Percentiles rank a stretch among this genome's conserved stretches.
These are phyloP conservation scores for Lindgomyces ingoldianus DNA, from an alignment of 495 filamentous ascomycete species.

Conservation along the genomic window DNA sequence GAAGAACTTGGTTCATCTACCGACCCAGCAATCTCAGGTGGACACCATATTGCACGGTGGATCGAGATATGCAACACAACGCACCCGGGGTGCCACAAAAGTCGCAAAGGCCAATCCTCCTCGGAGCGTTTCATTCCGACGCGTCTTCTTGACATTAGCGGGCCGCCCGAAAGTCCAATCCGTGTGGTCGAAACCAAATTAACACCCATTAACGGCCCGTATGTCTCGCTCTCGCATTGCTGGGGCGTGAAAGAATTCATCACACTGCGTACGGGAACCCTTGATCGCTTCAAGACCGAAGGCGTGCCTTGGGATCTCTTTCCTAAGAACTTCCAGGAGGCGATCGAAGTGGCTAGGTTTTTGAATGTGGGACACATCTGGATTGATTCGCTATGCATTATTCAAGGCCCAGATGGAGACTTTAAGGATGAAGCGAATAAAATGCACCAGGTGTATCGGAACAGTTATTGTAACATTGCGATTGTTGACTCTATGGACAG, in stretches of 20 bases:
- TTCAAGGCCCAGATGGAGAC: not conserved
- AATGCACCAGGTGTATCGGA: conserved; percentile 14
- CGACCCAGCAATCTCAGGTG: conserved; percentile 4
- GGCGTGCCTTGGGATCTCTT: conserved; percentile 6
- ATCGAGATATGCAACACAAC: conserved; percentile 6
- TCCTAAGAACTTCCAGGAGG: conserved; percentile 21
- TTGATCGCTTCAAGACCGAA: conserved; percentile 5
- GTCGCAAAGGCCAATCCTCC: not conserved
- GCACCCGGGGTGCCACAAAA: conserved; percentile 8
- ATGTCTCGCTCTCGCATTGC: conserved; percentile 15
- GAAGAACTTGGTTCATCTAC: conserved; percentile 4
- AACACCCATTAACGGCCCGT: conserved; percentile 1
- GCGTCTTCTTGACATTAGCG: conserved; percentile 15
- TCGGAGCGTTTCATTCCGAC: conserved; percentile 6
- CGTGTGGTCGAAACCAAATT: conserved; percentile 14
- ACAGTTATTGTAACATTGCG: conserved; percentile 4
- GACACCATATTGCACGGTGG: conserved; percentile 14
- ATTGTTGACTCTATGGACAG: not conserved
- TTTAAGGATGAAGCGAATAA: not conserved
- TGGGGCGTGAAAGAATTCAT: conserved; percentile 9
- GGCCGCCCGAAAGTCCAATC: not conserved
- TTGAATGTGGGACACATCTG: conserved; percentile 21
- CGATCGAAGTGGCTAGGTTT: conserved; percentile 21
- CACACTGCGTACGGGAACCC: not conserved
- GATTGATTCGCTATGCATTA: conserved; percentile 3